Base-by-base conservation (phyloP, 2,329 filamentous ascomycete genomes). In the Aspergillus ochraceus region DNA sequence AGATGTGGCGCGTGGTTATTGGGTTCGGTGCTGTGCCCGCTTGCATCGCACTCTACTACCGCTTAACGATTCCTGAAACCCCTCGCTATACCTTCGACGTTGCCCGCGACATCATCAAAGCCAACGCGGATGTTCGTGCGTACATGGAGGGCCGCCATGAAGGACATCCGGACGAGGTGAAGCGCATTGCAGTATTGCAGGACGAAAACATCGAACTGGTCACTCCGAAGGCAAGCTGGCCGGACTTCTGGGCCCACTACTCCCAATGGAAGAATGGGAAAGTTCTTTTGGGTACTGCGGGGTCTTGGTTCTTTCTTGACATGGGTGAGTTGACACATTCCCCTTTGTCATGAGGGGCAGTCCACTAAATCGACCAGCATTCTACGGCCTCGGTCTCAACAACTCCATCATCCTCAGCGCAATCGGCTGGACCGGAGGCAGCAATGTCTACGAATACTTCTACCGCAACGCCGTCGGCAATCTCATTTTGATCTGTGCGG, bases 1-100 rank as follows among this genome's bases (percentile, higher is more conserved):
- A 92, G 82, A 93, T 93, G 89, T 95, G 91, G 91, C 85, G 91
- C 66, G 83, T 87, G 14, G 83, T 95, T 52, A 90, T 95, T 70
- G 91, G 90, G 12, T 90, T 93, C 69, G 91, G 91, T 66, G 90
- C 89, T 49, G 85, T 95, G 9, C 91, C 91, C 2, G 91, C 89
- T 49, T 90, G 87, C 72, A 87, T 93, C 63, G 91, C 91, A 20
- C 85, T 96, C 19, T 95, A 95, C 81, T 95, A 91, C 77, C 89
- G 91, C 63, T 84, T 95, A 4, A 95, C 91, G 55, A 94, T 96
- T 65, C 91, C 91, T 24, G 91, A 96, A 78, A 94, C 91, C 36
- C 91, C 91, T 55, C 89, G 91, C 29, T 96, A 95, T 79, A 95
- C 91, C 29, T 94, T 95, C 68, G 91, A 95, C 71, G 85, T 95